Evolutionary conservation across 169 alveolate genomes (phyloP).

Genomic region (Perkinsus marinus): DNA sequence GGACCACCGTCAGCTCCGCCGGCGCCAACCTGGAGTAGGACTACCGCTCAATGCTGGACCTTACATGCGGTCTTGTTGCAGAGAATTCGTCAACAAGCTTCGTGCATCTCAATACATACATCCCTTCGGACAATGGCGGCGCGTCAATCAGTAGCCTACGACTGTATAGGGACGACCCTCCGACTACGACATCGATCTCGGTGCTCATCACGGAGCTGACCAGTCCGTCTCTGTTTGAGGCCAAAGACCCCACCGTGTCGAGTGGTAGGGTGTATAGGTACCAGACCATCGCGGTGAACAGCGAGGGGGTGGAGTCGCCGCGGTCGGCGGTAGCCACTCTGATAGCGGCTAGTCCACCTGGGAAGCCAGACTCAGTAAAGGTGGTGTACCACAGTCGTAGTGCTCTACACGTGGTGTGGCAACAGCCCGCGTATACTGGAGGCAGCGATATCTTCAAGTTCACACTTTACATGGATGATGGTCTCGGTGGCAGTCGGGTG

Average conservation of each 20-base stretch:
- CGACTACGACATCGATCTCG: neutral
- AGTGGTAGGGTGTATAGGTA: conserved; percentile 5
- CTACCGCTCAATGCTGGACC: neutral
- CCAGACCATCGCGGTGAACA: conserved; percentile 5
- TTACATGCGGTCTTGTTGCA: neutral
- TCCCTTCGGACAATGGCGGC: conserved; percentile 17
- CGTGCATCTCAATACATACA: conserved; percentile 1
- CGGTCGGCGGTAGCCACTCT: neutral
- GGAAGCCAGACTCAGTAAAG: conserved; percentile 3
- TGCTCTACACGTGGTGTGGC: neutral
- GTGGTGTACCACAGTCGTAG: conserved; percentile 5
- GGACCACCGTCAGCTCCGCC: neutral
- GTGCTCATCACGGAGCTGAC: neutral
- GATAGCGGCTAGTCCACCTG: conserved; percentile 5
- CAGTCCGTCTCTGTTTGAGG: neutral
- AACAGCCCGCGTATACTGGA: neutral
- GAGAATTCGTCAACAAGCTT: neutral
- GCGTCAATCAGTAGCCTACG: conserved; percentile 11
- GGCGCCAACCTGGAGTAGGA: neutral
- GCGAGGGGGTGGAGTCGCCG: neutral
- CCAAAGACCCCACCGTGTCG: neutral
- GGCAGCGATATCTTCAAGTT: conserved; percentile 3
- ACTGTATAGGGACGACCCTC: conserved; percentile 19
- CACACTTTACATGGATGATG: neutral
- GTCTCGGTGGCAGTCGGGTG: neutral